Evolutionary conservation across 352 stramenopile species (phyloP).

Genomic region (Pythium aphanidermatum): DNA sequence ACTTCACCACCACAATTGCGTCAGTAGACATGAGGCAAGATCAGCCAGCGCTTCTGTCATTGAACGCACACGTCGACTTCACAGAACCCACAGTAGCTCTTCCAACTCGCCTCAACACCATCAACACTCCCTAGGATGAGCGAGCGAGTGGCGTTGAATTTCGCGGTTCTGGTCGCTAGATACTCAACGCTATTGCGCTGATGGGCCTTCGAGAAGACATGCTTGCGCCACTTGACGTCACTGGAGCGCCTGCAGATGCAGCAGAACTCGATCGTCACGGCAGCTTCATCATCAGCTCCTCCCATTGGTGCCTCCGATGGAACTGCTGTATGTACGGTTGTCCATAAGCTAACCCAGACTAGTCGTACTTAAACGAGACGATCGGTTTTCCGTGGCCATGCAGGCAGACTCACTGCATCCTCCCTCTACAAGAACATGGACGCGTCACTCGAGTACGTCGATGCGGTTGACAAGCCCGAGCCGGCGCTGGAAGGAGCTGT

Average conservation of each 20-base stretch:
- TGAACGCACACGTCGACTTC: constrained; percentile 16
- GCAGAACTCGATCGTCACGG: constrained; percentile 50
- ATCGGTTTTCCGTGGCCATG: no score
- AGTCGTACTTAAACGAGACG: no score
- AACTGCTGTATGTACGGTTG: no score
- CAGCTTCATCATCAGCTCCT: constrained; percentile 20
- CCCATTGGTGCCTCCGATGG: no score
- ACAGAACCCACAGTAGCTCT: constrained; percentile 32
- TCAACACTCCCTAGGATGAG: no score
- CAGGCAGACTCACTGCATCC: no score
- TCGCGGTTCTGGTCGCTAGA: constrained; percentile 21
- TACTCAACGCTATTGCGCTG: constrained; percentile 37
- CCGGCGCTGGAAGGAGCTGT: neutral
- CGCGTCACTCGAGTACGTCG: neutral
- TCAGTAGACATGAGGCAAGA: neutral
- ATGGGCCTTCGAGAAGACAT: constrained; percentile 59
- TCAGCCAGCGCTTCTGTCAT: neutral
- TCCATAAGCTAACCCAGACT: no score
- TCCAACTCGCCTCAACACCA: no score
- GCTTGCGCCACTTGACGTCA: constrained; percentile 55
- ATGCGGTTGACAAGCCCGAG: neutral
- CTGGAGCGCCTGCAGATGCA: constrained; percentile 53
- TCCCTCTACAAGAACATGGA: constrained; percentile 26
- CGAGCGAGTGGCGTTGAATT: constrained; percentile 19
- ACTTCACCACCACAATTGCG: neutral